Evolutionary conservation across 192 early-diverging fungal species (phyloP), one percentile per base, ranked within the genome.

Genomic region (Podochytrium sp.): DNA sequence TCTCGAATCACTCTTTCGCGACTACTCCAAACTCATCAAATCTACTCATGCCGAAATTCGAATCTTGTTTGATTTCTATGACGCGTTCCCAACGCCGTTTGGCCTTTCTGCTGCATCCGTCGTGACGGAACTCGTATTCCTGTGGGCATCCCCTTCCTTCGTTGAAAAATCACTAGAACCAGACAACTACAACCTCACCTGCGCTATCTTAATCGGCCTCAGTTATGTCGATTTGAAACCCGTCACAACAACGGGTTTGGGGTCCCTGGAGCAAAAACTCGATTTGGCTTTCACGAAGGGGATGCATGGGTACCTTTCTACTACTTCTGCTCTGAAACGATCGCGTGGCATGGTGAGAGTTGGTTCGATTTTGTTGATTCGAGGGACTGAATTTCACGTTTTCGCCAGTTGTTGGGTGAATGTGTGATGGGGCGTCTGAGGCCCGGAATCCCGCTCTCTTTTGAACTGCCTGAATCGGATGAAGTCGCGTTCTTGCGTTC

Each of bases 131-230:
- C 34, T 69, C 7, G 50, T 69, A 30, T 53, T 51, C 12, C 43
- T 69, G 6, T 69, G 66, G 66, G 43, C 66, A n/a, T 34, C 29
- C 0, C 66, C 66, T 12, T 33, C 66, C 33, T 69, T 53, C 34
- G 30, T 20, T 10, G 32, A 33, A 27, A 51, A 55, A 0, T 69
- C 66, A 34, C 20, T 34, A 20, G 47, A 27, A 53, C 7, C 32
- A 33, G 47, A 51, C n/a, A 7, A 38, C 35, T 38, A 12, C 32
- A 55, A 5, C 35, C 27, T 69, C 16, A 53, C 66, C 3, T 34
- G 41, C 12, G 47, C 51, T 25, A 53, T 69, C 37, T 23, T 69
- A 5, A 51, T 69, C 29, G 47, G 27, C 4, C 12, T 56, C 29
- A 32, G 55, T 20, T 58, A 42, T 43, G 29, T 59, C 40, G 33